phyloP scores from a whole-genome alignment of 2,329 filamentous ascomycete genomes.

The Massarina eburnea region DNA sequence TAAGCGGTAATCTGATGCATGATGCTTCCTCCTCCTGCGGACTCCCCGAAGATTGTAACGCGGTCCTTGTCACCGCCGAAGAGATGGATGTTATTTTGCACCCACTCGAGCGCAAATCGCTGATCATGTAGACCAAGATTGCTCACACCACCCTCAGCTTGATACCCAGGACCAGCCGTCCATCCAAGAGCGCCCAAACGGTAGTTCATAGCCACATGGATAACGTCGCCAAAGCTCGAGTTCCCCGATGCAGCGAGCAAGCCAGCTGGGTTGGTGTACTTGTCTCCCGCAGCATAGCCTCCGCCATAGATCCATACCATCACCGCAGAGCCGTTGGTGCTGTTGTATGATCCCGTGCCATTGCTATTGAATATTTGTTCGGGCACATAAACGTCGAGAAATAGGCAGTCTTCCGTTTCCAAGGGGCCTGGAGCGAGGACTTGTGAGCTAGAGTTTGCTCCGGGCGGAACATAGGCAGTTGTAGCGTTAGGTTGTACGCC shows the following conservation, averaged over 20 bases:
- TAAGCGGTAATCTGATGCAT: conserved; percentile 47
- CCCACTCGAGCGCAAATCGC: conserved; percentile 44
- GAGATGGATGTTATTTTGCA: conserved; percentile 42
- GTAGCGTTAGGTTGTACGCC: conserved; percentile 33
- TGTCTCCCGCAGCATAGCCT: conserved; percentile 48
- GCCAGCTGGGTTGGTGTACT: conserved; percentile 45
- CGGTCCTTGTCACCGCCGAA: conserved; percentile 43
- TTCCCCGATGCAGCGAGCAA: conserved; percentile 48
- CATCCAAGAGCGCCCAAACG: conserved; percentile 47
- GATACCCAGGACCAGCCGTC: conserved; percentile 34
- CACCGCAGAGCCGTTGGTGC: conserved; percentile 45
- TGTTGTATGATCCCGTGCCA: conserved; percentile 17
- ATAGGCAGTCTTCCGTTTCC: conserved; percentile 52
- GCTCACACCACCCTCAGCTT: conserved; percentile 35
- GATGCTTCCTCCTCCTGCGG: conserved; percentile 42
- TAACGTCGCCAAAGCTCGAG: conserved; percentile 43
- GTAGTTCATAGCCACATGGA: conserved; percentile 51
- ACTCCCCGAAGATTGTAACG: conserved; percentile 44
- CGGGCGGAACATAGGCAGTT: conserved; percentile 23
- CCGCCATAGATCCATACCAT: conserved; percentile 57
- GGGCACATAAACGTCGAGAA: conserved; percentile 52
- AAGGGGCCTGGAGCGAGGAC: conserved; percentile 25
- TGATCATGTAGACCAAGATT: conserved; percentile 44
- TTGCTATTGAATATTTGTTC: conserved; percentile 38
- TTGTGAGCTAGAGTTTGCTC: conserved; percentile 27